Conservation (phyloP, 495 filamentous ascomycete genomes). For the Entonaema liquescens region DNA sequence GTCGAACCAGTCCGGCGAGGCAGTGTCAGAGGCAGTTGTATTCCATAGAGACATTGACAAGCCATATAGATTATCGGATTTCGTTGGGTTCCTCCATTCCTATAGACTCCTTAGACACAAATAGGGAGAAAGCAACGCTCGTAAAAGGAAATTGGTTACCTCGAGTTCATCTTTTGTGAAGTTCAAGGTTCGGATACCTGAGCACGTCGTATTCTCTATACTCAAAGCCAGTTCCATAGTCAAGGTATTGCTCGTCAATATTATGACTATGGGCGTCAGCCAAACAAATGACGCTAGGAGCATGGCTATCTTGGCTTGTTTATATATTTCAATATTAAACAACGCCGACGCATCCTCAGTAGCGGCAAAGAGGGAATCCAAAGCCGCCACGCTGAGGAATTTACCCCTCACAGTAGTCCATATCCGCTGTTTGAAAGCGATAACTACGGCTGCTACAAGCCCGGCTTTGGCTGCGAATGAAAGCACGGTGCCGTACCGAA, state of each 20-base stretch:
- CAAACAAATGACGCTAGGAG: conserved; percentile 48
- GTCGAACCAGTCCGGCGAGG: conserved; percentile 46
- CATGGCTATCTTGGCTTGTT: conserved; percentile 45
- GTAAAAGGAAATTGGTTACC: conserved; percentile 10
- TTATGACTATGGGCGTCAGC: conserved; percentile 48
- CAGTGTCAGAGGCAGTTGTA: conserved; percentile 35
- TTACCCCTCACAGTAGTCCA: conserved; percentile 50
- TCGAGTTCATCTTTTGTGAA: conserved; percentile 47
- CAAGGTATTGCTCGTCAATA: conserved; percentile 51
- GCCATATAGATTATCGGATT: conserved; percentile 41
- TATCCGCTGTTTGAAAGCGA: conserved; percentile 46
- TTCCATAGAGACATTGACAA: conserved; percentile 48
- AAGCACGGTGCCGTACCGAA: not conserved
- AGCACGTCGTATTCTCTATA: conserved; percentile 32
- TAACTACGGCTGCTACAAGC: conserved; percentile 45
- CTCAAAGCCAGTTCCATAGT: conserved; percentile 39
- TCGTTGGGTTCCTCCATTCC: conserved; percentile 47
- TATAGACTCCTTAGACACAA: conserved; percentile 16
- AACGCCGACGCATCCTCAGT: conserved; percentile 46
- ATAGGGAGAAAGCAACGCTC: not conserved
- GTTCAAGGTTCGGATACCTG: conserved; percentile 47
- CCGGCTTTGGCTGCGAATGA: conserved; percentile 12
- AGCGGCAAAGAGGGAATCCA: conserved; percentile 44
- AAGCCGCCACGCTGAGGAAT: conserved; percentile 45
- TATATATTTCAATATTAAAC: conserved; percentile 47